Evolutionary conservation across 2,329 filamentous ascomycete genomes (phyloP), one percentile per base, ranked within the genome.

Genomic region (Dothidotthia symphoricarpi): DNA sequence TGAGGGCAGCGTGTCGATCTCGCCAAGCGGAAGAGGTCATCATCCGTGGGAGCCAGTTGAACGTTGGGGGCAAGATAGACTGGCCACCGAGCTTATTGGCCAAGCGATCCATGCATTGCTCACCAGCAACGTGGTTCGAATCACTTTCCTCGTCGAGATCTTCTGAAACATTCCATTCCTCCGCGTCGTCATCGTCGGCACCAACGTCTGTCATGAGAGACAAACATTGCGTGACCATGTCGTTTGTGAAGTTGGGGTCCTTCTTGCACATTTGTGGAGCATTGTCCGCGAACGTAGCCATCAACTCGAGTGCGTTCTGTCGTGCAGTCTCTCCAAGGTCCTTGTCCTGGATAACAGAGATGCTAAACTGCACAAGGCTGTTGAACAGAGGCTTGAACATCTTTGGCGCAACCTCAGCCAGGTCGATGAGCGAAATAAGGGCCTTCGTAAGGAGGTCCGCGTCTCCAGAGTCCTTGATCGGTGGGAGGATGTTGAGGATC

Each of bases 151-250:
- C 93, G 50, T 98, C 93, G 49, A 96, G 82, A 73, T 98, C 93
- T 63, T 98, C 93, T 16, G 87, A 87, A 3, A 82, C 77, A 51
- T 95, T 86, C 93, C 93, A 98, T 55, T 97, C 93, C 13, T 84
- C 75, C 3, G 90, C 91, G 72, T 97, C 89, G 39, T 98, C 91
- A 54, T 98, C 93, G 53, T 97, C 93, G 45, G 84, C 77, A 26
- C 90, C 93, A 45, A 98, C 84, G 64, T 98, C 93, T 3, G 93
- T 97, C 93, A 98, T 98, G 54, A 98, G 72, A 55, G 91, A 97
- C 53, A 98, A 73, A 67, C 93, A 98, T 68, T 98, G 93, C 1
- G 90, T 97, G 49, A 98, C 94, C 93, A 98, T 98, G 50, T 96
- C 89, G 44, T 80, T 83, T 2, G 90, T 93, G 69, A 94, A 98